Conservation (phyloP, 2,329 filamentous ascomycete species). For the Conoideocrella luteorostrata region DNA sequence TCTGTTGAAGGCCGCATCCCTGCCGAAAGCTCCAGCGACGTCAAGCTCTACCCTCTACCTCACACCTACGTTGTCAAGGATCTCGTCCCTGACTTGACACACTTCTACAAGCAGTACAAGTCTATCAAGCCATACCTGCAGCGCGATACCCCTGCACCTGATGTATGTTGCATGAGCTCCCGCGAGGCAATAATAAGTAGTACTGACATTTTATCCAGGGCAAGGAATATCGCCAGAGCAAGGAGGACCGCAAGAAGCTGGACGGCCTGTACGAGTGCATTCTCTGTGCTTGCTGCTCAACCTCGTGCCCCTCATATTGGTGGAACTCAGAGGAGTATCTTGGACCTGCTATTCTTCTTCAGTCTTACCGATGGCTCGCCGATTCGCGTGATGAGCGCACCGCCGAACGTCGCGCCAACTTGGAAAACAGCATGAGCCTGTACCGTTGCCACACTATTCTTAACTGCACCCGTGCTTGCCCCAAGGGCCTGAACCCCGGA, state of each 20-base stretch:
- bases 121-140: conserved; percentile 99
- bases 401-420: conserved; percentile 76
- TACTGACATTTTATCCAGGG: conserved; percentile 49
- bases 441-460: conserved; percentile 99
- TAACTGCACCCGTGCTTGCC: conserved; percentile 96
- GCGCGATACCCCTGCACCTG: conserved; percentile 73
- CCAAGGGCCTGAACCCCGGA: conserved; percentile 96
- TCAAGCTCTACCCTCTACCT: conserved; percentile 94
- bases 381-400: conserved; percentile 91
- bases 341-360: conserved; percentile 89
- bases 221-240: conserved; percentile 84
- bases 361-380: conserved; percentile 95
- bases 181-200: neutral
- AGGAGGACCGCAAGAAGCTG: conserved; percentile 90
- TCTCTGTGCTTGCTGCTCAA: conserved; percentile 97
- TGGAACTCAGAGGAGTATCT: conserved; percentile 99
- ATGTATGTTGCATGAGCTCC: conserved; percentile 53
- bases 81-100: conserved; percentile 92
- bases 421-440: conserved; percentile 98
- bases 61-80: conserved; percentile 99
- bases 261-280: conserved; percentile 99
- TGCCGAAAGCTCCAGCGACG: conserved; percentile 69
- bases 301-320: conserved; percentile 99
- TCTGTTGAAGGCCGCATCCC: conserved; percentile 74
- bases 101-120: conserved; percentile 99